Evolutionary conservation across 176 grass and related monocot species (phyloP).

Genomic region (Cymbopogon citratus): DNA sequence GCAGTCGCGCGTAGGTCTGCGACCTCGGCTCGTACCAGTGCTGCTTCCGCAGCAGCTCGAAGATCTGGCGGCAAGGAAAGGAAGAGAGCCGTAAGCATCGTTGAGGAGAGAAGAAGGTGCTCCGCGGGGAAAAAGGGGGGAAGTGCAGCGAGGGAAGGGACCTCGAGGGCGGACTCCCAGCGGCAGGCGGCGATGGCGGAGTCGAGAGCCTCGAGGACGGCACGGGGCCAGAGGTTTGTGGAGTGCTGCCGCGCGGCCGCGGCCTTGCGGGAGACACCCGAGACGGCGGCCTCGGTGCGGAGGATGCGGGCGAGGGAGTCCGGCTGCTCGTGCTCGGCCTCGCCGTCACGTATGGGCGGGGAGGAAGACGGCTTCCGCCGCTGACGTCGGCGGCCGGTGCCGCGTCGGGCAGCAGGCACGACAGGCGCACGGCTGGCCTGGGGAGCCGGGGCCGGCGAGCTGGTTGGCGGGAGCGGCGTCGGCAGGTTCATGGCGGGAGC

Average conservation of each 20-base stretch:
- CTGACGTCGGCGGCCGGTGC: background rate
- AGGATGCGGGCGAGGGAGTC: constrained; percentile 59
- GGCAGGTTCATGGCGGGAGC: background rate
- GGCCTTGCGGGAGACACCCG: constrained; percentile 59
- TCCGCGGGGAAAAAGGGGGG: fast-evolving
- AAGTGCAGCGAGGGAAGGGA: background rate
- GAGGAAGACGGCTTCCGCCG: constrained; percentile 5
- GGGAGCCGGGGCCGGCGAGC: background rate
- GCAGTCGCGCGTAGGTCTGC: constrained; percentile 70
- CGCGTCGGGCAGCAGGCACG: background rate
- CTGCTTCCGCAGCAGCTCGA: constrained; percentile 75
- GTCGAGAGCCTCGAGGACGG: constrained; percentile 80
- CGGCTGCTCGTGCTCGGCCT: background rate
- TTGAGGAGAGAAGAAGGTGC: background rate
- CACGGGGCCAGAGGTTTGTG: constrained; percentile 55
- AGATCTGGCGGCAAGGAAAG: constrained; percentile 48
- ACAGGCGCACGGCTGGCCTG: background rate
- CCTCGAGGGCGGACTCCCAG: constrained; percentile 82
- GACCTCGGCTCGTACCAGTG: constrained; percentile 78
- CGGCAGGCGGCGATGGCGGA: constrained; percentile 40
- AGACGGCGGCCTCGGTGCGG: constrained; percentile 61
- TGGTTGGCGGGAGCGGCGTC: background rate
- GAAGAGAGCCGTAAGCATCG: background rate
- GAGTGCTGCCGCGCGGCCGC: constrained; percentile 32
- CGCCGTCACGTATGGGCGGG: background rate